Evolutionary conservation across 306 rosid genomes (phyloP), one percentile per base, ranked within the genome.

Genomic region (Abrus pulchellus): DNA sequence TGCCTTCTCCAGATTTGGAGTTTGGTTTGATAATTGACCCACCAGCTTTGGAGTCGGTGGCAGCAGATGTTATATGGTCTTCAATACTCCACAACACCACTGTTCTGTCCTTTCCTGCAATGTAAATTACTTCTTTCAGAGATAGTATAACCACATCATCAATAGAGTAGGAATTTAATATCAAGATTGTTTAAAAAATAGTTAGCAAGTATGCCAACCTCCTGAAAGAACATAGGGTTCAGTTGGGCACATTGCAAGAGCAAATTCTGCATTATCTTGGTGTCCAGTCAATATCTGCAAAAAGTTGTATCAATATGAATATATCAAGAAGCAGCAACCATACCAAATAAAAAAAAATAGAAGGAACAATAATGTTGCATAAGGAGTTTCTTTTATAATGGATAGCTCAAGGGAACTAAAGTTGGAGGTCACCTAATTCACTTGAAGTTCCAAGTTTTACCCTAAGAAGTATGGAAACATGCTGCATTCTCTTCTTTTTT

Each of bases 161-260:
- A 80, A 50, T 32, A 45, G 29, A 68, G 62, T 38, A 56, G 6
- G 34, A 52, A 38, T 65, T 78, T 63, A 47, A 57, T 66, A 60
- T 48, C 30, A 43, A 38, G 60, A 49, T 43, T n/a, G 28, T 72
- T 75, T 36, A 68, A 14, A 40, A 27, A 66, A 28, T 33, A 33
- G 12, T 48, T 64, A 49, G 38, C 41, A 67, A 74, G 47, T 14
- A 61, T 30, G 64, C 73, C 74, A 83, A 96, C 99, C 99, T 93
- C 98, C 99, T 36, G 98, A 96, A 47, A 96, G 93, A 52, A 96
- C 99, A 80, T 86, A 96, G 47, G 99, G 98, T 76, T 96, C 98
- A 65, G 97, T 93, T 64, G 97, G 99, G 88, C 99, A 96, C 99
- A 96, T 92, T 57, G 99, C 97, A 86, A 96, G 99, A 70, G 99